These are phyloP conservation scores for Scutellaria barbata DNA, from an alignment of 257 asterid genomes.

Conservation along the genomic window DNA sequence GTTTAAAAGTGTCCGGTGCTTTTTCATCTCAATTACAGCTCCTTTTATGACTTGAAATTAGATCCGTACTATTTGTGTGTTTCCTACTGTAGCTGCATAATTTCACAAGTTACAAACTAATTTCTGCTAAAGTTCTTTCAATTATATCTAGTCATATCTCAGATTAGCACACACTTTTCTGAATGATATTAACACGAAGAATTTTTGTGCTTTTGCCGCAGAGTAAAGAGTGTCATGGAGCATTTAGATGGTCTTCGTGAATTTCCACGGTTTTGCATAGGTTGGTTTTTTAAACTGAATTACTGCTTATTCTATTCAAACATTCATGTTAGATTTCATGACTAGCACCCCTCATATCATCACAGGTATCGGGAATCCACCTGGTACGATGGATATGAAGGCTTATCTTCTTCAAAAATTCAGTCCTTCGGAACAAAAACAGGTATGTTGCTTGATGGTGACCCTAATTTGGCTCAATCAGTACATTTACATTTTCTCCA, in stretches of 20 bases:
- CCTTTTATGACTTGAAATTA: constrained; percentile 2
- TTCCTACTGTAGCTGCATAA: constrained; percentile 6
- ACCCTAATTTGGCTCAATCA: constrained; percentile 7
- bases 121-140: constrained; percentile 27
- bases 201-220: constrained; percentile 40
- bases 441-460: constrained; percentile 45
- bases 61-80: not conserved
- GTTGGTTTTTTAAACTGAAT: constrained; percentile 43
- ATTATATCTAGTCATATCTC: not conserved
- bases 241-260: constrained; percentile 87
- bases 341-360: constrained; percentile 16
- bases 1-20: not conserved
- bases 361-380: constrained; percentile 90
- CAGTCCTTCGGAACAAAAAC: constrained; percentile 70
- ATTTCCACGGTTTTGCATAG: constrained; percentile 93
- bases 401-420: constrained; percentile 96
- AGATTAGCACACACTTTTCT: not conserved
- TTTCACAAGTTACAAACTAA: not conserved
- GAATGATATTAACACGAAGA: constrained; percentile 7
- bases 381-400: constrained; percentile 93
- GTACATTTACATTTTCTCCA: too few relatives aligned
- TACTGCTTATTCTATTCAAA: constrained; percentile 21
- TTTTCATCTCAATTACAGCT: not conserved
- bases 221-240: constrained; percentile 90
- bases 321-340: constrained; percentile 9